Base-by-base conservation (phyloP, 2,329 filamentous ascomycete species). In the Epichloe uncinata region DNA sequence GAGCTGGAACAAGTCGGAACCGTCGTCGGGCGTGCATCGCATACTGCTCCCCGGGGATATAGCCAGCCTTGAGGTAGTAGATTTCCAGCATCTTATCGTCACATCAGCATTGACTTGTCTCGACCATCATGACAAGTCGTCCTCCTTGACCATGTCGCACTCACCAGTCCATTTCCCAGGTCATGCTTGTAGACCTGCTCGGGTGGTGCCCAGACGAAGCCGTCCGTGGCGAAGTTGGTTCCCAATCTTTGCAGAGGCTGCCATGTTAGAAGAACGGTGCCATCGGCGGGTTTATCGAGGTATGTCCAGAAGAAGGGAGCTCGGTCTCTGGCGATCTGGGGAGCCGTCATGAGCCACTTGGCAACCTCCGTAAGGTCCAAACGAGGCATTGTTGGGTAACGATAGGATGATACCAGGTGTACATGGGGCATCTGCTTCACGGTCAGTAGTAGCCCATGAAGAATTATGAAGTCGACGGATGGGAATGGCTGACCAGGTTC, bases 241-340 rank as follows among this genome's bases (percentile, higher is more conserved):
- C 79, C 80, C 50, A 86, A 67, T 51, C 82, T 78, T 58, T 82
- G 77, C 48, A 85, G 73, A 2, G 91, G 85, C 65, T 96, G 89
- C 91, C 91, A 97, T 48, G 85, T 85, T 55, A 97, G 74, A 63
- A 93, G 79, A 42, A 95, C 78, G 8, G 83, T 84, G 50, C 89
- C 89, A 66, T 95, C 87, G 48, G 76, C 76, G 11, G 91, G 91
- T 48, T 81, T 78, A 59, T 93, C 82, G 50, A 97, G 79, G 65
- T 91, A 95, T 43, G 85, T 90, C 91, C 91, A 98, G 68, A 84
- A 87, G 75, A 98, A 90, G 2, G 91, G 81, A 45, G 89, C 84
- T 56, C 82, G 75, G 61, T 94, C 85, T 66, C 87, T 86, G 58
- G 90, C 85, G 54, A 95, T 85, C 62, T 87, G 84, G 8, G 90